Conservation (phyloP, 805 yeast species). For the Cyberlindnera misumaiensis region DNA sequence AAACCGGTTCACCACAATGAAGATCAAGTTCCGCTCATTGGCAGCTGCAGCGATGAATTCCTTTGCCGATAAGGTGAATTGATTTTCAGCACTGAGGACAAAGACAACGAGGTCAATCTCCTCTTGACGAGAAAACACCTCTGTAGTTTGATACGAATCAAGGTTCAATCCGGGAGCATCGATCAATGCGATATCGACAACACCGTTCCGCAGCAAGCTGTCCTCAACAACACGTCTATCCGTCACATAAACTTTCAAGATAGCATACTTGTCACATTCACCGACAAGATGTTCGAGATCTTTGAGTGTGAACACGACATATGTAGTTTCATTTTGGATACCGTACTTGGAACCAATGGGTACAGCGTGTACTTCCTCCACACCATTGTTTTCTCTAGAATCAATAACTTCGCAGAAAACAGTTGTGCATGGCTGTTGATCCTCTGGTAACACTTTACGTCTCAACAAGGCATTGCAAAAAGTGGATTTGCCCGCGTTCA, state of each 20-base stretch:
- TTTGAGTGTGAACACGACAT: conserved; percentile 43
- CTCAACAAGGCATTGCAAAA: conserved; percentile 87
- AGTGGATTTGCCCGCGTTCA: conserved; percentile 94
- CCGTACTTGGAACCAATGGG: conserved; percentile 40
- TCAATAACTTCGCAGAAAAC: conserved; percentile 94
- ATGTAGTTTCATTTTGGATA: conserved; percentile 57
- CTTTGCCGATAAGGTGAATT: conserved; percentile 87
- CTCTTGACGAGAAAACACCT: conserved; percentile 91
- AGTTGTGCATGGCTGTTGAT: conserved; percentile 95
- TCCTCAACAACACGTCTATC: conserved; percentile 63
- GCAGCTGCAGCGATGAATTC: conserved; percentile 91
- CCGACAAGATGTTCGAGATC: conserved; percentile 66
- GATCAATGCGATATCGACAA: conserved; percentile 83
- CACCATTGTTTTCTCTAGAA: conserved; percentile 61
- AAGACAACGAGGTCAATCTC: conserved; percentile 95
- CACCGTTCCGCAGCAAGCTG: conserved; percentile 79
- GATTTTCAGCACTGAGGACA: conserved; percentile 94
- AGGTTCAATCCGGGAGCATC: conserved; percentile 97
- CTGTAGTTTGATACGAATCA: conserved; percentile 91
- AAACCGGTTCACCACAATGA: conserved; percentile 89
- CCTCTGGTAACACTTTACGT: conserved; percentile 80
- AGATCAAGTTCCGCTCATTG: conserved; percentile 82
- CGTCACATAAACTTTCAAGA: conserved; percentile 74
- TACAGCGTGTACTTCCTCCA: conserved; percentile 93
- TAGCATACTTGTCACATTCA: conserved; percentile 60